Evolutionary conservation across 352 stramenopile species (phyloP), one percentile per base, ranked within the genome.

Genomic region (Phytophthora pisi): DNA sequence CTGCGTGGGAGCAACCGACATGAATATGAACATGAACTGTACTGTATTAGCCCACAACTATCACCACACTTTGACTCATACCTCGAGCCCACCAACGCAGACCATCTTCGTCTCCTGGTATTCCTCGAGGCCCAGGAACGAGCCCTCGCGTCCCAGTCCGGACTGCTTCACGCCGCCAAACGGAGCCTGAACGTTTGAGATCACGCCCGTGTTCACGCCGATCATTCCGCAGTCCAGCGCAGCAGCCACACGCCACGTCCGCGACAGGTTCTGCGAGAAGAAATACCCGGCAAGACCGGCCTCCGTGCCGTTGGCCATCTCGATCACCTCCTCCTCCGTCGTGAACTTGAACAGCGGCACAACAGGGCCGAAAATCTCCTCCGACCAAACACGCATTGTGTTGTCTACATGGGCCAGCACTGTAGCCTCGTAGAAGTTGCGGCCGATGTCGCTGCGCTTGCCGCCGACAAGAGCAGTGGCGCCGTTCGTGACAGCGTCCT

Each of bases 71-170:
- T 60, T 51, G 40, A 30, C 28, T 65, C 61, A 75, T 34, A 20
- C 28, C 51, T 88, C 67, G 52, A 95, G 70, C 11, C 87, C 86
- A 28, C 87, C 87, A 57, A 98, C 77, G 66, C 72, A 85, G 42
- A 99, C 82, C 77, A 99, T 98, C 77, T 99, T 99, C 20, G 92
- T 98, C 76, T 99, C 96, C 43, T 97, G 72, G 78, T 99, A 99
- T 78, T 99, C 97, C 24, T 97, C 89, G 7, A 98, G 63, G 0
- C 97, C 97, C 30, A 95, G 64, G 31, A 83, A 81, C 16, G 88
- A 94, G 66, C 91, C 97, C 59, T 99, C 95, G 56, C 91, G 88
- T 36, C 92, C 92, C 9, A 96, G 66, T 24, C 92, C 92, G 18
- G 89, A 97, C 72, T 96, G 77, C 83, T 97, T 97, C 34, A 95